Evolutionary conservation across 1,284 basidiomycete species (phyloP).

Genomic region (Neonothopanus nambi): DNA sequence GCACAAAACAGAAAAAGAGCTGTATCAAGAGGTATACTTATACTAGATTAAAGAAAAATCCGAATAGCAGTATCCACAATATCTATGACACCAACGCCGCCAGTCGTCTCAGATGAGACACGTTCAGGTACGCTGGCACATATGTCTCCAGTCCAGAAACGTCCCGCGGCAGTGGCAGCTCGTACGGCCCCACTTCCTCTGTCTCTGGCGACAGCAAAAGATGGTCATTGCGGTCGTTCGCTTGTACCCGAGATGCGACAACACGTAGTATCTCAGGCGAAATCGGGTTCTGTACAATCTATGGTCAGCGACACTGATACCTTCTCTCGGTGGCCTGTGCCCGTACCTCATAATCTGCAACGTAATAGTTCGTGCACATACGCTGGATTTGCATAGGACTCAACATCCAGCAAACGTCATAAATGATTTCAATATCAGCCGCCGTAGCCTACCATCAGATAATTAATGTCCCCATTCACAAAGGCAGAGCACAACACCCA

Average conservation of each 20-base stretch:
- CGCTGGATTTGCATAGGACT: slow-evolving; percentile 99
- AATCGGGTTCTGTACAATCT: slow-evolving; percentile 76
- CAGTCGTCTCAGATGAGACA: slow-evolving; percentile 79
- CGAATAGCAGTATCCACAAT: not conserved
- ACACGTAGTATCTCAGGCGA: slow-evolving; percentile 95
- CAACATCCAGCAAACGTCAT: slow-evolving; percentile 99
- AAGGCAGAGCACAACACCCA: slow-evolving; percentile 30
- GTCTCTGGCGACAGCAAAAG: slow-evolving; percentile 91
- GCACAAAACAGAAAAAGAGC: too few species aligned
- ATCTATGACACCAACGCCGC: slow-evolving; percentile 75
- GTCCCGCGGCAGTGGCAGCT: slow-evolving; percentile 83
- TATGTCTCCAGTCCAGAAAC: slow-evolving; percentile 88
- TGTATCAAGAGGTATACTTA: not conserved
- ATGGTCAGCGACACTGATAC: slow-evolving; percentile 1
- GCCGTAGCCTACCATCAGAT: slow-evolving; percentile 67
- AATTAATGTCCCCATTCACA: too few species aligned
- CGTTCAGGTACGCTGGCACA: slow-evolving; percentile 83
- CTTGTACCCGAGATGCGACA: slow-evolving; percentile 92
- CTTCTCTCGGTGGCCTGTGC: too few species aligned
- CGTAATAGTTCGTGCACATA: slow-evolving; percentile 98
- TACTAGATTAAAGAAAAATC: not conserved
- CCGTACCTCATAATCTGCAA: slow-evolving; percentile 93
- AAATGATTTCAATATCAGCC: slow-evolving; percentile 97
- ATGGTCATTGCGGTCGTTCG: slow-evolving; percentile 95
- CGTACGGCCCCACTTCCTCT: slow-evolving; percentile 93